phyloP scores from a whole-genome alignment of 2,329 filamentous ascomycete species.

The Fusarium redolens region DNA sequence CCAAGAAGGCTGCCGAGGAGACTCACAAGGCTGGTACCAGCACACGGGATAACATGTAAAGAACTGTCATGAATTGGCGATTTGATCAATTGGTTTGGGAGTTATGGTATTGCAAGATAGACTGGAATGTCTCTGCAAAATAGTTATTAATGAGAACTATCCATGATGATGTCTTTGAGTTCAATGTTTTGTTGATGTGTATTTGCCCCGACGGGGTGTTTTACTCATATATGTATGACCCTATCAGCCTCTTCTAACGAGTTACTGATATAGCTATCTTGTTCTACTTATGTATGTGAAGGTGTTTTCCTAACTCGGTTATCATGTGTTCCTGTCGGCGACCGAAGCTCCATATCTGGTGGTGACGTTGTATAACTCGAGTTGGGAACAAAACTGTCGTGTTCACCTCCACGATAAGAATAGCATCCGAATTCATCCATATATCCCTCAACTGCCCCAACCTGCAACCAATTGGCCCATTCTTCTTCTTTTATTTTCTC shows the following conservation, averaged over 20 bases:
- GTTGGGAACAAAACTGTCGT: background rate
- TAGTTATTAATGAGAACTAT: constrained; percentile 25
- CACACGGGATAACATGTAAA: constrained; percentile 57
- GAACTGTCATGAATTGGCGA: background rate
- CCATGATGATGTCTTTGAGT: background rate
- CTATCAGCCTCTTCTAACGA: background rate
- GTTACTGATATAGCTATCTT: background rate
- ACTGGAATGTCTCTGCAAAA: constrained; percentile 12
- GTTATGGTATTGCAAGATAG: constrained; percentile 18
- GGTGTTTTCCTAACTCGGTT: background rate
- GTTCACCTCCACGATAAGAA: background rate
- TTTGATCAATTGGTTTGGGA: constrained; percentile 13
- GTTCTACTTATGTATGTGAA: background rate
- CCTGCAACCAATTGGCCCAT: background rate
- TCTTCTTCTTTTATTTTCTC: background rate
- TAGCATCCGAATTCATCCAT: background rate
- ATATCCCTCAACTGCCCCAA: too few relatives aligned
- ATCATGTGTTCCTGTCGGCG: background rate
- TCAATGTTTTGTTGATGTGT: background rate
- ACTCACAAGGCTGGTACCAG: constrained; percentile 61
- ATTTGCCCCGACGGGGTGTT: background rate
- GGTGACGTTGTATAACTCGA: background rate
- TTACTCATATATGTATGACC: background rate
- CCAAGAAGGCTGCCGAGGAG: constrained; percentile 63
- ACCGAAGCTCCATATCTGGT: background rate